Evolutionary conservation across 768 basidiomycete genomes (phyloP).

Genomic region (Epithele typhae): DNA sequence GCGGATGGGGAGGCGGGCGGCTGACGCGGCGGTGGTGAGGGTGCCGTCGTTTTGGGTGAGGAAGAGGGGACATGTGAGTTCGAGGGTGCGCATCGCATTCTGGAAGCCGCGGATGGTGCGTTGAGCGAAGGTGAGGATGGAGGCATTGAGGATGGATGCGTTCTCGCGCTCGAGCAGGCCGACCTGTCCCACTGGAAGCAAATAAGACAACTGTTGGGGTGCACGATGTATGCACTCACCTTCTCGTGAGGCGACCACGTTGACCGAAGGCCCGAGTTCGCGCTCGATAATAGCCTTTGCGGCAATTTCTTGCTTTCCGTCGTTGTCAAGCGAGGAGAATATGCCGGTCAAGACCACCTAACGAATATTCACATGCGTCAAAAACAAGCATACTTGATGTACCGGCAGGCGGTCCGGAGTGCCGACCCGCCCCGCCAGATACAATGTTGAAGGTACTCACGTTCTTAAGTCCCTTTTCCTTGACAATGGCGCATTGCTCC

Average conservation of each 20-base stretch:
- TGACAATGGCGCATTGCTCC: constrained; percentile 38
- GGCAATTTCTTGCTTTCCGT: constrained; percentile 41
- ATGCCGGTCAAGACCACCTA: constrained; percentile 44
- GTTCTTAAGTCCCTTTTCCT: constrained; percentile 21
- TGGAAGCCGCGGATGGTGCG: constrained; percentile 52
- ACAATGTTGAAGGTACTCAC: constrained; percentile 6
- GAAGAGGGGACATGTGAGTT: constrained; percentile 46
- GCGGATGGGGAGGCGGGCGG: constrained; percentile 54
- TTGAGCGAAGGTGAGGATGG: constrained; percentile 55
- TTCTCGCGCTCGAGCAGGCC: constrained; percentile 65
- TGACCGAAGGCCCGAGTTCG: constrained; percentile 35
- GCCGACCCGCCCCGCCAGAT: too few relatives aligned
- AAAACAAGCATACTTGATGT: background rate
- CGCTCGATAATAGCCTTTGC: constrained; percentile 39
- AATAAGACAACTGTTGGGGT: background rate
- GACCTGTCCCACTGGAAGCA: constrained; percentile 44
- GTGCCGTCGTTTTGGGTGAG: constrained; percentile 62
- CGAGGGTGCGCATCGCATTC: constrained; percentile 42
- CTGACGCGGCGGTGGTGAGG: constrained; percentile 43
- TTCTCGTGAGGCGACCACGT: constrained; percentile 26
- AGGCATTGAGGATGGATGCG: constrained; percentile 63
- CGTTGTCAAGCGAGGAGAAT: constrained; percentile 44
- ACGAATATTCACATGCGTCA: background rate
- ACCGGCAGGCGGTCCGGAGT: too few relatives aligned
- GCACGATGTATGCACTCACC: constrained; percentile 6